Conservation (phyloP, 2,329 filamentous ascomycete species). For the Nigrospora sphaerica region DNA sequence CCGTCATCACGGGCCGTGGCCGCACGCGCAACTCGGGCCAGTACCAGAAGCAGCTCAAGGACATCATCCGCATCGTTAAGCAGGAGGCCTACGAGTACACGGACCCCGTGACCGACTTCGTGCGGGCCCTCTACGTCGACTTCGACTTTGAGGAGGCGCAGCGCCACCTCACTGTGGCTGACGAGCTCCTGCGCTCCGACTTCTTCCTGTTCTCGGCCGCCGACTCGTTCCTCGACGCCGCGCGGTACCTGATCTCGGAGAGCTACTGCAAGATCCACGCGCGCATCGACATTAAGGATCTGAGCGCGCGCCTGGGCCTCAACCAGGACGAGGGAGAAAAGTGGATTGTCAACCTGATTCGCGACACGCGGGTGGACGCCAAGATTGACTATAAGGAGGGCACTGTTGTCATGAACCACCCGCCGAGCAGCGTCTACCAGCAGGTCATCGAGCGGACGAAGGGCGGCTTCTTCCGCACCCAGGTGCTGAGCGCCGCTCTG, state of each 20-base stretch:
- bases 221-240: slow-evolving; percentile 87
- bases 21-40: slow-evolving; percentile 72
- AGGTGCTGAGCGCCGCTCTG: slow-evolving; percentile 72
- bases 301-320: slow-evolving; percentile 84
- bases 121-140: slow-evolving; percentile 89
- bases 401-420: slow-evolving; percentile 99
- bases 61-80: slow-evolving; percentile 88
- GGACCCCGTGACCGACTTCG: slow-evolving; percentile 92
- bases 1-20: slow-evolving; percentile 88
- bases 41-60: slow-evolving; percentile 98
- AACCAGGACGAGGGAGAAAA: slow-evolving; percentile 96
- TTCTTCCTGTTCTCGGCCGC: slow-evolving; percentile 88
- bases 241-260: slow-evolving; percentile 94
- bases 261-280: slow-evolving; percentile 99
- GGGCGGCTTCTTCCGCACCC: slow-evolving; percentile 96
- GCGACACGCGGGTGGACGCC: slow-evolving; percentile 92
- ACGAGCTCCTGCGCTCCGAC: slow-evolving; percentile 85
- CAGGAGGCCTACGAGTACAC: slow-evolving; percentile 97
- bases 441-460: slow-evolving; percentile 99
- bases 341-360: slow-evolving; percentile 99
- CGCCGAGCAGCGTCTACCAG: slow-evolving; percentile 96
- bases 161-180: slow-evolving; percentile 76
- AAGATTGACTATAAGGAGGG: slow-evolving; percentile 99
- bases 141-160: slow-evolving; percentile 98
- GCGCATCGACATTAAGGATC: slow-evolving; percentile 94